phyloP scores from a whole-genome alignment of 2,329 filamentous ascomycete genomes.

The Claviceps sorghi region DNA sequence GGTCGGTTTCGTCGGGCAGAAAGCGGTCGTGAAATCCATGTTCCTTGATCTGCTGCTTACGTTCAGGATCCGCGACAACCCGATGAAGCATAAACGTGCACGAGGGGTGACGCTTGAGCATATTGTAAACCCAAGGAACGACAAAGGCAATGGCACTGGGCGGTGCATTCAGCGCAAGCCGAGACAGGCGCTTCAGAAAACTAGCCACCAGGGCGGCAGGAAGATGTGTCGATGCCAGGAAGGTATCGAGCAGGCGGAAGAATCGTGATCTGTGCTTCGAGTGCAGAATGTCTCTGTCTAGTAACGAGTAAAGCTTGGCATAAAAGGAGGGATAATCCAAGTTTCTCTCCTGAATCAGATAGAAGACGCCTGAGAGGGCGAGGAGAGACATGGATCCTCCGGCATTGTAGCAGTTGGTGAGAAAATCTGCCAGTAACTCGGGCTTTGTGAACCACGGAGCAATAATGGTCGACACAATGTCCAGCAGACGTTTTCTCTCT shows the following conservation, averaged over 20 bases:
- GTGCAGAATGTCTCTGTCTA: conserved; percentile 75
- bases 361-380: conserved; percentile 84
- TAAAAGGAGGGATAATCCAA: conserved; percentile 95
- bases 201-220: conserved; percentile 82
- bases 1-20: conserved; percentile 58
- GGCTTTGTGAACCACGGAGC: conserved; percentile 81
- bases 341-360: conserved; percentile 84
- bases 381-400: conserved; percentile 79
- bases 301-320: conserved; percentile 78
- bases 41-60: conserved; percentile 44
- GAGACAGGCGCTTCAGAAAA: conserved; percentile 86
- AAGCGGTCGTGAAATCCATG: conserved; percentile 60
- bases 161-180: conserved; percentile 74
- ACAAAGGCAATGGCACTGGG: conserved; percentile 80
- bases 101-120: conserved; percentile 74
- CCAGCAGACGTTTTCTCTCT: conserved; percentile 66
- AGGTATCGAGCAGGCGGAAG: conserved; percentile 82
- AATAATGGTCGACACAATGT: conserved; percentile 61
- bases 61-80: conserved; percentile 42
- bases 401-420: conserved; percentile 83
- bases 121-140: conserved; percentile 89
- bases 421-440: conserved; percentile 85
- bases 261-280: conserved; percentile 89
- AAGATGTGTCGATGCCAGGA: conserved; percentile 81
- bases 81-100: conserved; percentile 96